Percentiles rank a stretch among this genome's conserved stretches.
Evolutionary conservation across 2,329 filamentous ascomycete genomes (phyloP).

Genomic region (Trichoderma sp.): DNA sequence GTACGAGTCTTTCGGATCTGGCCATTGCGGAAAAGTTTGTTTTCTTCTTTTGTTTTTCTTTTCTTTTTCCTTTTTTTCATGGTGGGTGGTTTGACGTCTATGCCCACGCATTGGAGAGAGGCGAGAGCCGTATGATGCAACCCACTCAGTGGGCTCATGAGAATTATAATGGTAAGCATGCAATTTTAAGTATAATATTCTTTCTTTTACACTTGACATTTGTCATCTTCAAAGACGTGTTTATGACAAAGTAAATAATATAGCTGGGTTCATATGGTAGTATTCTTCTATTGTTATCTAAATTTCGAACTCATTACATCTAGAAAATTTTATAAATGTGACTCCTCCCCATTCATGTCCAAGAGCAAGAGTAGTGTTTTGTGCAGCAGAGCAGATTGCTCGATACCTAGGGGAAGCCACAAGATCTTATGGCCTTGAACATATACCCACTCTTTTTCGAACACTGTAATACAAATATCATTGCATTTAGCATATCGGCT

Average conservation of each 20-base stretch:
- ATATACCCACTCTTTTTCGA: background rate
- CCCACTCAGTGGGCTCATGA: too few species aligned
- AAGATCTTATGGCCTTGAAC: background rate
- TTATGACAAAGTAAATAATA: too few species aligned
- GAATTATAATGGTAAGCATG: too few species aligned
- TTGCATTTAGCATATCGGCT: background rate
- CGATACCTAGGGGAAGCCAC: background rate
- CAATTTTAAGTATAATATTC: too few species aligned
- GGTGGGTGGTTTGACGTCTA: background rate
- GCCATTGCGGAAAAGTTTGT: background rate
- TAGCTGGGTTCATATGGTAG: too few species aligned
- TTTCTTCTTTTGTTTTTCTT: background rate
- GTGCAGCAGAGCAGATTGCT: background rate
- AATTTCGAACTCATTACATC: accelerated
- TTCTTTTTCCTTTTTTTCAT: background rate
- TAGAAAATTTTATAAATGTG: background rate
- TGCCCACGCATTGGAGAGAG: too few species aligned
- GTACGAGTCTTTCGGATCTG: background rate
- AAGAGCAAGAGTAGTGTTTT: background rate
- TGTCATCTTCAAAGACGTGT: too few species aligned
- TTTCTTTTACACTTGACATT: too few species aligned
- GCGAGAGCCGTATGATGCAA: too few species aligned
- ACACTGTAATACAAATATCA: background rate
- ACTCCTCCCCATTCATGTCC: background rate
- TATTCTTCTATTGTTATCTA: too few species aligned